A percentile compares a stretch with the other conserved stretches of the same genome.
Evolutionary conservation across 2,329 filamentous ascomycete species (phyloP).

Genomic region (Cryoendolithus antarcticus): DNA sequence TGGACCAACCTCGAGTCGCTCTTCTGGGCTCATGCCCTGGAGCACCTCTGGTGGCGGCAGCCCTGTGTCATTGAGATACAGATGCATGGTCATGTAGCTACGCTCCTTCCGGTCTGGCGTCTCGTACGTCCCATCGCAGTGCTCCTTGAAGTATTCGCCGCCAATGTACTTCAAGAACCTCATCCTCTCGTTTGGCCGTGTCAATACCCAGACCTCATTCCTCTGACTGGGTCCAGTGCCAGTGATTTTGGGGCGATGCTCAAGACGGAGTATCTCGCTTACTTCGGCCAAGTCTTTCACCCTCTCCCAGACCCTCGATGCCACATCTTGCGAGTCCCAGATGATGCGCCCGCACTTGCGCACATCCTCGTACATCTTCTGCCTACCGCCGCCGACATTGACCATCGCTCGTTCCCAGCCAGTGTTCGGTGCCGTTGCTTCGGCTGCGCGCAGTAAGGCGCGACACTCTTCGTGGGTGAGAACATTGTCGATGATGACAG

Average conservation of each 20-base stretch:
- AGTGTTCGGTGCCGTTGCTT: conserved; percentile 29
- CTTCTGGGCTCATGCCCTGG: conserved; percentile 13
- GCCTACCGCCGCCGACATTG: conserved; percentile 49
- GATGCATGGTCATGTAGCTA: conserved; percentile 43
- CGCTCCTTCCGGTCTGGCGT: conserved; percentile 41
- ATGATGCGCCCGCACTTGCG: conserved; percentile 67
- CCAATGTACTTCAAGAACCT: conserved; percentile 60
- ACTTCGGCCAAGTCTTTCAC: conserved; percentile 38
- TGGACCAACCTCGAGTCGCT: conserved; percentile 11
- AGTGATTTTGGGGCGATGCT: conserved; percentile 29
- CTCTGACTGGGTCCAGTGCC: conserved; percentile 32
- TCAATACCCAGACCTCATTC: conserved; percentile 31
- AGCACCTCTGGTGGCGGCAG: conserved; percentile 8
- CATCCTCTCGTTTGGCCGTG: conserved; percentile 57
- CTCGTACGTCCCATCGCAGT: conserved; percentile 54
- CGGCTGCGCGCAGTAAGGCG: conserved; percentile 40
- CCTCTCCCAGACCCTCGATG: conserved; percentile 50
- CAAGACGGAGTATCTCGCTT: conserved; percentile 26
- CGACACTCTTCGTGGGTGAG: conserved; percentile 52
- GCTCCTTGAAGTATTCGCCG: conserved; percentile 63
- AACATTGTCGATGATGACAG: conserved; percentile 52
- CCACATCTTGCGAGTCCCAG: conserved; percentile 54
- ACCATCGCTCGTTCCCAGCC: conserved; percentile 59
- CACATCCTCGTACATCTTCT: conserved; percentile 45
- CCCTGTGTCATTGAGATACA: conserved; percentile 29